Conservation (phyloP, 345 rosid genomes). For the Erodium maritimum region DNA sequence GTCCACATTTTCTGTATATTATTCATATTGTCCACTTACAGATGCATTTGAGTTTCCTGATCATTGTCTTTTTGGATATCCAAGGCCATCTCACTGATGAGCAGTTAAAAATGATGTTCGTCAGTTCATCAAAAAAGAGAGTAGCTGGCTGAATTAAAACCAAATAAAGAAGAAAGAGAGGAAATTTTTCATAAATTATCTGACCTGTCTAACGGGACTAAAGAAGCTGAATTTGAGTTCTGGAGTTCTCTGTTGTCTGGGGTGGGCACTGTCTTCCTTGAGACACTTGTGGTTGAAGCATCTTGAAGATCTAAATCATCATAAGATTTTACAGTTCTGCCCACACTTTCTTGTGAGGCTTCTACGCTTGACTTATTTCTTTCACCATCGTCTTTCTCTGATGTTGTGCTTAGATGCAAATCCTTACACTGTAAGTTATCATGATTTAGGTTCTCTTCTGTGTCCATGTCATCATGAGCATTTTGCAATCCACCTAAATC, state of each 20-base stretch:
- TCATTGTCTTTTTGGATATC: no score
- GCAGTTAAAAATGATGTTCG: no score
- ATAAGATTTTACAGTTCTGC: conserved; percentile 7
- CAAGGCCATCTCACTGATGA: no score
- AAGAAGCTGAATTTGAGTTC: conserved; percentile 15
- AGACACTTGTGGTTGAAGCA: conserved; percentile 10
- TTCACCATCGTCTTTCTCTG: conserved; percentile 18
- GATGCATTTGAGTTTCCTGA: no score
- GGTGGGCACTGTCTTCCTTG: conserved; percentile 12
- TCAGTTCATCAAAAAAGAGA: no score
- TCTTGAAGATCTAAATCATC: conserved; percentile 14
- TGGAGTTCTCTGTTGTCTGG: conserved; percentile 13
- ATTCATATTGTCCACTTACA: no score
- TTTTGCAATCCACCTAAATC: background rate
- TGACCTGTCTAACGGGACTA: conserved; percentile 33
- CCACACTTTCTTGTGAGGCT: conserved; percentile 11
- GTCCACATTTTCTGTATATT: no score
- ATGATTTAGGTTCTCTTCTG: background rate
- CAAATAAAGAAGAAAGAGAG: no score
- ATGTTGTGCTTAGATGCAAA: conserved; percentile 1
- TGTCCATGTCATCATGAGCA: background rate
- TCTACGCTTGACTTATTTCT: conserved; percentile 16
- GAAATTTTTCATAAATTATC: no score
- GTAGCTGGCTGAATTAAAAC: no score
- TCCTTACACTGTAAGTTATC: background rate